A percentile compares a stretch with the other conserved stretches of the same genome.
Conservation (phyloP, 805 yeast species). For the Myxozyma mucilagina region DNA sequence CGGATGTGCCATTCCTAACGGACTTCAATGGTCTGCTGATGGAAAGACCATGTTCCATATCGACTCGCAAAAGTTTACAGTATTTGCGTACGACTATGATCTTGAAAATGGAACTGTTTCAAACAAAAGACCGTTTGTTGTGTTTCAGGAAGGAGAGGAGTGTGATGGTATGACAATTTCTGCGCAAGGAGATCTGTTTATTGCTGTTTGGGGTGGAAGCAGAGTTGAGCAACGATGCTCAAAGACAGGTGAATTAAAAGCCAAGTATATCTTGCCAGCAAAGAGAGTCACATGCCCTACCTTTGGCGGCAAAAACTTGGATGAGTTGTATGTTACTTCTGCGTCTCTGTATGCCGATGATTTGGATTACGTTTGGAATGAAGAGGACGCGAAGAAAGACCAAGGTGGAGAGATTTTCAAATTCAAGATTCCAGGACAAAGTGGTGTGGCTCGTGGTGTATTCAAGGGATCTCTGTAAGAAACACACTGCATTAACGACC, state of each 20-base stretch:
- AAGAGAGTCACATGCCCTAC: slow-evolving; percentile 64
- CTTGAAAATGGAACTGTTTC: slow-evolving; percentile 41
- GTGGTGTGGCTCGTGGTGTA: slow-evolving; percentile 18
- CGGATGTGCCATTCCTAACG: slow-evolving; percentile 64
- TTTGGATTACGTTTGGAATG: slow-evolving; percentile 38
- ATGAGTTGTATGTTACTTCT: slow-evolving; percentile 66
- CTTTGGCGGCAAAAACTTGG: slow-evolving; percentile 59
- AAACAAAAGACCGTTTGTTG: slow-evolving; percentile 46
- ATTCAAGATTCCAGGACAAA: slow-evolving; percentile 32
- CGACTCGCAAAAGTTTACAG: slow-evolving; percentile 50
- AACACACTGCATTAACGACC: too few relatives aligned
- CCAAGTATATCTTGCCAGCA: slow-evolving; percentile 59
- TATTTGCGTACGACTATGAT: slow-evolving; percentile 53
- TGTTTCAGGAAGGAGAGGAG: slow-evolving; percentile 45
- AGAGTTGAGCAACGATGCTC: slow-evolving; percentile 56
- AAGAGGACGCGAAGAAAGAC: slow-evolving; percentile 33
- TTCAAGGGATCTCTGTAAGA: slow-evolving; percentile 1
- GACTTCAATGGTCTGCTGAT: slow-evolving; percentile 57
- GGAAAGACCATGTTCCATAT: slow-evolving; percentile 52
- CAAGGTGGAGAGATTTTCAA: slow-evolving; percentile 37
- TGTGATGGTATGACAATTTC: slow-evolving; percentile 82
- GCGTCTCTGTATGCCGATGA: slow-evolving; percentile 56
- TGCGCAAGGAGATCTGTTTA: slow-evolving; percentile 53
- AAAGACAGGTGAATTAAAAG: slow-evolving; percentile 51
- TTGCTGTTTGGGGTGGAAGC: slow-evolving; percentile 66